Evolutionary conservation across 495 filamentous ascomycete genomes (phyloP), one percentile per base, ranked within the genome.

Genomic region (Penicillium steckii): DNA sequence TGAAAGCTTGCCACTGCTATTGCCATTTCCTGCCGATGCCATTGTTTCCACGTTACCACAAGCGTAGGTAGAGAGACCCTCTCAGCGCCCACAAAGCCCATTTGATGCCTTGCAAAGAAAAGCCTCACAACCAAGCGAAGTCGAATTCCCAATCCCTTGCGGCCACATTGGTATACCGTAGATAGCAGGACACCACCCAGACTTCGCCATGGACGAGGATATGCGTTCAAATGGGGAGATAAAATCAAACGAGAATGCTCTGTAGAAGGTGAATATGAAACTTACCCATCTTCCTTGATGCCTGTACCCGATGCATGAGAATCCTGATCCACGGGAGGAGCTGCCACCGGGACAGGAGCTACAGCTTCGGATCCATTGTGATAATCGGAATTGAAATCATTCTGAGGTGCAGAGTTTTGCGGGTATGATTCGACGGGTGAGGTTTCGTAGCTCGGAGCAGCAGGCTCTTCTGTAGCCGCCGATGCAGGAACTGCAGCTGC

Each of bases 201-300:
- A 17, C n/a, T 15, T 18, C 13, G 4, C 33, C n/a, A 15, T 37
- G 15, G 33, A 37, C 29, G 2, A 12, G 8, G 10, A n/a, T 32
- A 12, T 7, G 18, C 15, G n/a, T 37, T 15, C n/a, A 15, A 15
- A 17, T 15, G 2, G n/a, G 38, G 8, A 41, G 17, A 64, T 41
- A 48, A 51, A 53, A 62, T 44, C 53, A 60, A 32, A 15, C 3
- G 32, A 1, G 32, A 59, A 46, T 41, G 47, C 41, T n/a, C 3
- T 15, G 3, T 15, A 48, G 48, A 38, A 59, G 46, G 55, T 41
- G 50, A 35, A 58, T 46, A 56, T 48, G 57, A 22, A 44, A 91
- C 95, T 96, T 87, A 98, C 94, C 94, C 94, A 68, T 98, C 94
- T 84, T 98, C 94, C 73, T 97, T 97, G 44, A 95, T 91, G 59